Evolutionary conservation across 805 yeast genomes (phyloP), one percentile per base, ranked within the genome.

Genomic region (Spathaspora passalidarum): DNA sequence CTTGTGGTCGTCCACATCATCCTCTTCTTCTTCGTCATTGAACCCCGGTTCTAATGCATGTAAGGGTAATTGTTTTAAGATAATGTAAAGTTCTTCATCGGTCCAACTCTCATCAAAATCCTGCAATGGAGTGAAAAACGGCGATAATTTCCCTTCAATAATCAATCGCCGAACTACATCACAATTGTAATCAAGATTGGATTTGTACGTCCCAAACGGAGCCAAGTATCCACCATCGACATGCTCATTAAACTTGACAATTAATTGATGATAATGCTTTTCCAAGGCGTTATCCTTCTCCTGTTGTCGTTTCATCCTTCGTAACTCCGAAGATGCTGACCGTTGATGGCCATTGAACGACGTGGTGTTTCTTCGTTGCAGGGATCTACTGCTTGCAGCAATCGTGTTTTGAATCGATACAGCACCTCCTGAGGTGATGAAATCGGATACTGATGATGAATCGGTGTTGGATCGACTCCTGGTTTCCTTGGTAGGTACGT

Each of bases 141-240:
- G 98, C 0, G 97, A 90, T 34, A 92, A 57, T 54, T 75, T 78
- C 41, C 99, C 76, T 23, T 79, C 79, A 16, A 82, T 69, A 18
- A 92, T 86, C 34, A 86, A 69, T 14, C 69, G 76, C 44, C 87
- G 76, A n/a, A 94, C 97, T 2, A 85, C 71, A 13, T 78, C 78
- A 13, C 86, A 78, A 56, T 85, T 79, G 66, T 81, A 92, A 61
- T 88, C 96, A 45, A 85, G 62, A 54, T 82, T 84, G 40, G 86
- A 82, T 51, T 82, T 79, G 65, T 92, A 92, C 25, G 87, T 86
- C 1, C 97, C 97, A 65, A 79, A 88, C 0, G 98, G 97, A 1
- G 96, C 96, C 51, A 92, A 66, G 60, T 70, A 90, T 1, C 99
- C 99, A 16, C 99, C 99, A 66, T 94, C 98, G 13, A 92, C 96